Base-by-base conservation (phyloP, 2,329 filamentous ascomycete species). In the Pseudopyrenochaeta lycopersici region DNA sequence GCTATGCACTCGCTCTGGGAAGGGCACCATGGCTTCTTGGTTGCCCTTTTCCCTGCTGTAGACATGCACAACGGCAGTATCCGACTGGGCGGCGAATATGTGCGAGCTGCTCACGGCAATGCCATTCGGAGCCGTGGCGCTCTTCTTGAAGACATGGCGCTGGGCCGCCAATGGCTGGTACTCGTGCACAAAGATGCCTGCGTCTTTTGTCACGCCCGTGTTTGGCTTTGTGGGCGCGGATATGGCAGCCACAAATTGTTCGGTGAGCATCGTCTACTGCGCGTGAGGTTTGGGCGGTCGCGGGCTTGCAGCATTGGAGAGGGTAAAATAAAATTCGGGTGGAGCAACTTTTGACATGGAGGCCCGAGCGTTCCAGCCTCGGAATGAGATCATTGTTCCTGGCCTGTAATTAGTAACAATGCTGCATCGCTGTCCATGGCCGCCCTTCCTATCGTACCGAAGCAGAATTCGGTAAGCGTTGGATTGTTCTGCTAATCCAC, bases 1-100 rank as follows among this genome's bases (percentile, higher is more conserved):
- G 76, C 90, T 92, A 60, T 87, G 88, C 68, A 99, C 91, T 66
- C 88, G 86, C 76, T 98, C 94, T 0, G 90, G 88, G 67, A 99
- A 96, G 0, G 93, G 90, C 17, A 98, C 87, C 15, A 91, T 85
- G 6, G 91, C 90, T 77, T 98, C 94, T 72, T 97, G 92, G 66
- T 90, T 95, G 23, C 90, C 90, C 59, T 90, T 90, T 53, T 88
- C 83, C 49, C 92, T 85, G 52, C 86, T 93, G 77, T 98, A 99
- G 49, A 99, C 92, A 77, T 98, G 91, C 1, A 99, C 85, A 36
- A 96, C 90, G 0, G 92, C 91, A 76, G 97, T 98, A 61, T 93
- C 92, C 44, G 90, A 84, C 75, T 99, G 95, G 3, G 92, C 94
- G 3, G 93, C 90, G 73, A 97, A 99, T 41, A 98, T 83, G 73